Evolutionary conservation across 176 grass and related monocot genomes (phyloP).

Genomic region (Bolboschoenus planiculmis): DNA sequence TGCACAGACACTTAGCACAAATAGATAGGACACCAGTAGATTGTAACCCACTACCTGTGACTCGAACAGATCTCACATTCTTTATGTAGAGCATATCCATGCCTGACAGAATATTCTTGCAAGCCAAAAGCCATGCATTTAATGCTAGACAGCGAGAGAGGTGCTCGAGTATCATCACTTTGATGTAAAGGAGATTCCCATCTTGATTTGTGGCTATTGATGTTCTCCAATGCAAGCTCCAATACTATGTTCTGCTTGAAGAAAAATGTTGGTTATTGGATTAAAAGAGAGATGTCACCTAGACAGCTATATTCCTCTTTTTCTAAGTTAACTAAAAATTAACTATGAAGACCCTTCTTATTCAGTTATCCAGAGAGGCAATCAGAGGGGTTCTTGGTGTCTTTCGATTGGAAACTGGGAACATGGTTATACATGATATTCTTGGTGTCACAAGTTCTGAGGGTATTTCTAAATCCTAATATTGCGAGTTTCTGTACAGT

Average conservation of each 20-base stretch:
- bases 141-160: conserved; percentile 8
- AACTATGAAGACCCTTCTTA: not conserved
- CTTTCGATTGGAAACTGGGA: not conserved
- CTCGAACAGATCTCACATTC: not conserved
- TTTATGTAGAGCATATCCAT: conserved; percentile 9
- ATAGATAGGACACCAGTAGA: not conserved
- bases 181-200: not conserved
- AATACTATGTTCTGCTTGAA: conserved; percentile 15
- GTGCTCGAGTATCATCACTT: not conserved
- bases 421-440: not conserved
- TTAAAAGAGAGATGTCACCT: not conserved
- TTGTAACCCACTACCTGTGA: conserved; percentile 10
- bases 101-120: conserved; percentile 10
- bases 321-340: not conserved
- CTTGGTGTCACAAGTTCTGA: not conserved
- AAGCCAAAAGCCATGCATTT: conserved; percentile 23
- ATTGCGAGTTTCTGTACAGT: not conserved
- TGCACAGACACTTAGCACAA: not conserved
- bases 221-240: conserved; percentile 2
- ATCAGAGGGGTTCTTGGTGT: not conserved
- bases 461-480: not conserved
- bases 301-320: not conserved
- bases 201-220: not conserved
- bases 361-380: not conserved
- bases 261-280: not conserved